Evolutionary conservation across 208 protist species (phyloP), one percentile per base, ranked within the genome.

Genomic region (Hexamita inflata): DNA sequence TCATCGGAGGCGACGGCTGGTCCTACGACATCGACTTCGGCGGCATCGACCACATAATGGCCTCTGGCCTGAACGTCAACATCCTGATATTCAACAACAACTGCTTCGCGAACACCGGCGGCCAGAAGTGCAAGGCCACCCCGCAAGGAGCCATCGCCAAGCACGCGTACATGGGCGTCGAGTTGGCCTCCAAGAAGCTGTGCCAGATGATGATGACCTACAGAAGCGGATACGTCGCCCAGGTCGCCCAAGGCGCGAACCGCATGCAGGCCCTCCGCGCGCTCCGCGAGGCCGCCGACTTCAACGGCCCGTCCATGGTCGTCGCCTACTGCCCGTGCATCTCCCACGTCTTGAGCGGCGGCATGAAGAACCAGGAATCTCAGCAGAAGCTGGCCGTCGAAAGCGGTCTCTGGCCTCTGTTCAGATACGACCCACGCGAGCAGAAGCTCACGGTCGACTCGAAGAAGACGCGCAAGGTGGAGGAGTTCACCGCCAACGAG

Each of bases 1-100:
- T 86, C 49, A 75, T 88, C 34, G 86, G 86, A 32, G 82, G 82
- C 35, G 86, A 88, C 74, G 86, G 85, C 34, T 88, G 86, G 86
- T 84, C 86, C 29, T 86, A 83, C 77, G 86, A 88, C 74, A 88
- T 88, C 38, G 86, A 80, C 26, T 87, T 66, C 66, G 74, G 75
- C 38, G 85, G 85, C 42, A 30, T 88, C 2, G 83, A 88, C 39
- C 85, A 88, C 68, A 83, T 88, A 15, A 30, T 87, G 28, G 60
- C 78, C 45, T 70, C 53, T 0, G 79, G 78, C 34, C 78, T 84
- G 34, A 67, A 87, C 57, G 70, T 88, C 28, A 88, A 88, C n/a
- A 53, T 88, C 34, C 19, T 88, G 0, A 80, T 88, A 13, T 53
- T 88, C 19, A 85, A 88, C 77, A 88, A 82, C 13, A 83, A 88